phyloP scores from a whole-genome alignment of 169 alveolate genomes.

The Cryptosporidium bovis region DNA sequence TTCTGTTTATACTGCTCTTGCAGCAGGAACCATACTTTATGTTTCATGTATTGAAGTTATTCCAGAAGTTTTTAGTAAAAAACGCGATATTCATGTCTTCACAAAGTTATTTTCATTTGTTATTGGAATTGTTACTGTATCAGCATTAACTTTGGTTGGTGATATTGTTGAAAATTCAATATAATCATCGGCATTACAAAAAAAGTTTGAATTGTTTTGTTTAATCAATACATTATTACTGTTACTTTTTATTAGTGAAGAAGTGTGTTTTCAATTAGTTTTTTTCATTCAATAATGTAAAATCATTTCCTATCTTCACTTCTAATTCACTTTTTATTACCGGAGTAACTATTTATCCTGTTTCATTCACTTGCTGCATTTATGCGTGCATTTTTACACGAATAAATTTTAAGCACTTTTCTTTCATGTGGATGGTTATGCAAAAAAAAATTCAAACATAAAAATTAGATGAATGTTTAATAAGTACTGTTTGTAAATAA shows the following conservation, averaged over 20 bases:
- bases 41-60: constrained; percentile 71
- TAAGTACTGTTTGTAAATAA: not conserved
- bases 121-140: constrained; percentile 28
- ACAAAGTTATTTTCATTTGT: constrained; percentile 31
- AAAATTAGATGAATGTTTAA: not conserved
- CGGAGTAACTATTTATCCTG: too few species aligned
- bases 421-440: not conserved
- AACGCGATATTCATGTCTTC: not conserved
- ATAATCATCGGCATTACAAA: not conserved
- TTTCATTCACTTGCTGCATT: too few species aligned
- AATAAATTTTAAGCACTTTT: not conserved
- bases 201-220: too few species aligned
- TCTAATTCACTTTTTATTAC: too few species aligned
- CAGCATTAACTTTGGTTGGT: constrained; percentile 32
- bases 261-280: too few species aligned
- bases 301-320: too few species aligned
- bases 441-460: not conserved
- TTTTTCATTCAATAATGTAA: too few species aligned
- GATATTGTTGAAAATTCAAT: constrained; percentile 51
- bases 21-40: constrained; percentile 71
- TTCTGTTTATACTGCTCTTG: constrained; percentile 61
- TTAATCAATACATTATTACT: too few species aligned
- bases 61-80: constrained; percentile 56
- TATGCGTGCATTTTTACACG: not conserved
- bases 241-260: too few species aligned